Conservation (phyloP, 1,284 basidiomycete genomes). For the Mycosarcoma mackinlayi region DNA sequence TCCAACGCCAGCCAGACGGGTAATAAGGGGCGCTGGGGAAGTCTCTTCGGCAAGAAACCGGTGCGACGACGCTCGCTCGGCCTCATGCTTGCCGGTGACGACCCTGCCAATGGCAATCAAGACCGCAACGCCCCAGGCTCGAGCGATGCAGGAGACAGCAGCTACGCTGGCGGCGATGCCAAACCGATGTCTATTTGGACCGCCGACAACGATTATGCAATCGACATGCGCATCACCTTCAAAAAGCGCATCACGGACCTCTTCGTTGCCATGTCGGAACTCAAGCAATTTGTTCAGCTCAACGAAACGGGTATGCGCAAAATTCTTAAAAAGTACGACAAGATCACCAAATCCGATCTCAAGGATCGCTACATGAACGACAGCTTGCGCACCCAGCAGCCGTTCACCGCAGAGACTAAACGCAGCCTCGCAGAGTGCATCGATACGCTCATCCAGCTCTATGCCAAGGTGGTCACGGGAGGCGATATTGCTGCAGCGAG, state of each 20-base stretch:
- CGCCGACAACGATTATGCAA: conserved; percentile 83
- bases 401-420: conserved; percentile 73
- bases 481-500: conserved; percentile 80
- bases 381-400: conserved; percentile 74
- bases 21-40: conserved; percentile 37
- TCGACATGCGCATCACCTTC: conserved; percentile 87
- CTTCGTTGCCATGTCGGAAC: conserved; percentile 80
- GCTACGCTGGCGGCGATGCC: conserved; percentile 35
- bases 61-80: conserved; percentile 47
- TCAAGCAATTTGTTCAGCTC: conserved; percentile 91
- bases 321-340: conserved; percentile 99
- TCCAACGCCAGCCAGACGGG: conserved; percentile 46
- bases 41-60: conserved; percentile 50
- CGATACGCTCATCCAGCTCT: conserved; percentile 77
- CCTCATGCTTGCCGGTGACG: conserved; percentile 33
- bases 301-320: conserved; percentile 96
- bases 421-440: conserved; percentile 74
- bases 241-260: conserved; percentile 89
- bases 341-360: conserved; percentile 86
- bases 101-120: conserved; percentile 22
- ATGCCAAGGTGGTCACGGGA: conserved; percentile 85
- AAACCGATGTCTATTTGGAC: conserved; percentile 76
- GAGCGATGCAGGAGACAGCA: conserved; percentile 45
- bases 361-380: conserved; percentile 84
- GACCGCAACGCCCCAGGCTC: conserved; percentile 30